phyloP scores from a whole-genome alignment of 2,329 filamentous ascomycete genomes.

The Xylariaceae sp. region DNA sequence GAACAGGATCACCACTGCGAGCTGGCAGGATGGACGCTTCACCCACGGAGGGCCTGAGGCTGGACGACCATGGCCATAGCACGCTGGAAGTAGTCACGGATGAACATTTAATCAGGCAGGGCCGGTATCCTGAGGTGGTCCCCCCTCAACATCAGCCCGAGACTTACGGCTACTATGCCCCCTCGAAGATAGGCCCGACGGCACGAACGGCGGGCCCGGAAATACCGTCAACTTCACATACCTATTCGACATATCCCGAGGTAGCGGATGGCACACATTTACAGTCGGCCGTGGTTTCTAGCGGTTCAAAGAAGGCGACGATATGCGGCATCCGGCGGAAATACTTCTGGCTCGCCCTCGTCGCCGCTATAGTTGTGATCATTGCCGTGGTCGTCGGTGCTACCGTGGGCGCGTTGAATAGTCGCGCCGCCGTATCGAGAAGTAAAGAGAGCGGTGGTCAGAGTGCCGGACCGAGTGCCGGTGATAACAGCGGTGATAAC shows the following conservation, averaged over 20 bases:
- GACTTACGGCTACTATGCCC: conserved; percentile 12
- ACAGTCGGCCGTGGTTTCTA: no score
- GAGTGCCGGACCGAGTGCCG: not conserved
- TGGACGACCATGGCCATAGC: conserved; percentile 9
- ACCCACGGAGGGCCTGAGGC: no score
- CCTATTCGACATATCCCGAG: conserved; percentile 17
- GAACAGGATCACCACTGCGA: not conserved
- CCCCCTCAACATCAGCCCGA: conserved; percentile 8
- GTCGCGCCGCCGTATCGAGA: not conserved
- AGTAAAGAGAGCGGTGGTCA: not conserved
- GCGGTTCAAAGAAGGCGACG: conserved; percentile 4
- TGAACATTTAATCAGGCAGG: conserved; percentile 7
- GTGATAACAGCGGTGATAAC: not conserved
- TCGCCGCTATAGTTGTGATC: conserved; percentile 8
- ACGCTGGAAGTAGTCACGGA: conserved; percentile 16
- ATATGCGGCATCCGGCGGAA: conserved; percentile 19
- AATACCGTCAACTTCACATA: not conserved
- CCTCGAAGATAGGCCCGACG: conserved; percentile 5
- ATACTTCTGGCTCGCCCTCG: conserved; percentile 19
- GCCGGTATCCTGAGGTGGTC: conserved; percentile 16
- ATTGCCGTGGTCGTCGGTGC: conserved; percentile 18
- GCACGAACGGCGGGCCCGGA: not conserved
- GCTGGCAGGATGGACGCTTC: conserved; percentile 14
- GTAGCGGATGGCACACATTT: not conserved
- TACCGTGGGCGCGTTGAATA: conserved; percentile 10